Conservation (phyloP, 2,329 filamentous ascomycete genomes). For the Phialophora expanda region DNA sequence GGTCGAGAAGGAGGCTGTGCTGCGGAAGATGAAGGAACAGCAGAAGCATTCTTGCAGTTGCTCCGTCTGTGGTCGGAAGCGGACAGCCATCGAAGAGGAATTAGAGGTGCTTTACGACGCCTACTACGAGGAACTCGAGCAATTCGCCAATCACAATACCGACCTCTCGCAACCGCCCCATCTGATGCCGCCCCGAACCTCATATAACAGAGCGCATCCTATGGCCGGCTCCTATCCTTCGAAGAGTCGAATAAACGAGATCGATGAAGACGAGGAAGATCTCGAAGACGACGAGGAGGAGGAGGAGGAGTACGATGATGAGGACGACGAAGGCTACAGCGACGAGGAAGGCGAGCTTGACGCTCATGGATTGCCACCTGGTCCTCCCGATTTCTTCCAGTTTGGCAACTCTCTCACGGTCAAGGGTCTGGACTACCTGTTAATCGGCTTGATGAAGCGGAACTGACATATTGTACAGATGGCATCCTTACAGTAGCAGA, state of each 20-base stretch:
- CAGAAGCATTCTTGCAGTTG: constrained; percentile 99
- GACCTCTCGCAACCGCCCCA: constrained; percentile 65
- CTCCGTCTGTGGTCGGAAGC: constrained; percentile 93
- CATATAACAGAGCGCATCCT: constrained; percentile 43
- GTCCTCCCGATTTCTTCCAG: constrained; percentile 87
- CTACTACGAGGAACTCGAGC: constrained; percentile 97
- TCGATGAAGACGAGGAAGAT: constrained; percentile 60
- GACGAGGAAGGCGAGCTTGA: constrained; percentile 68
- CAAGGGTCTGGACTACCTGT: constrained; percentile 64
- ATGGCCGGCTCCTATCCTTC: constrained; percentile 60
- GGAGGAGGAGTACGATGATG: constrained; percentile 59
- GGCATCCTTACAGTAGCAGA: constrained; percentile 98
- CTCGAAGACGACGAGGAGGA: constrained; percentile 57
- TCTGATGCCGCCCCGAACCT: constrained; percentile 69
- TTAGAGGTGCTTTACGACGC: constrained; percentile 96
- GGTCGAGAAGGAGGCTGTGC: constrained; percentile 96
- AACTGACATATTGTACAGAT: constrained; percentile 57
- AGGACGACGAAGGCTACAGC: constrained; percentile 71
- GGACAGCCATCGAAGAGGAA: constrained; percentile 96
- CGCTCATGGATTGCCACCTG: constrained; percentile 67
- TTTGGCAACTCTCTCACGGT: constrained; percentile 98
- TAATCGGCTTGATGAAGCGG: constrained; percentile 6
- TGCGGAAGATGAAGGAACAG: constrained; percentile 99
- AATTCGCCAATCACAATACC: constrained; percentile 88
- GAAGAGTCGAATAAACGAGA: constrained; percentile 69